Evolutionary conservation across 768 basidiomycete species (phyloP), one percentile per base, ranked within the genome.

Genomic region (Russula brevipes): DNA sequence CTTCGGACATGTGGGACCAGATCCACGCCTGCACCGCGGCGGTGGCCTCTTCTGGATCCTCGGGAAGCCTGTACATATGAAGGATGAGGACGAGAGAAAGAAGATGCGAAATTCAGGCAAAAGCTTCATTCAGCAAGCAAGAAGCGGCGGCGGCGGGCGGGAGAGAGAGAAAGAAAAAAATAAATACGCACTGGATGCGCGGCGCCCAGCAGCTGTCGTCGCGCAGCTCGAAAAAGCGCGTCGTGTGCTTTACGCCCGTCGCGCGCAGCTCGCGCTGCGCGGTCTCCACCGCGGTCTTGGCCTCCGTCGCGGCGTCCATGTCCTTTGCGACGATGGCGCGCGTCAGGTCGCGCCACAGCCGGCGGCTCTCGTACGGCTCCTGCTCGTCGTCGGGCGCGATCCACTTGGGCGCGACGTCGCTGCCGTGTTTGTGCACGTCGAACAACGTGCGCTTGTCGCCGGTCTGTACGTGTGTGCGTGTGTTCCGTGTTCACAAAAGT

Each of bases 261-360:
- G 81, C 84, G 44, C 91, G 85, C 59, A 82, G 74, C 69, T 97
- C 94, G 53, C 97, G 81, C 76, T 98, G 95, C 31, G 85, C 85
- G 66, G 96, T 94, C 76, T 99, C 97, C 0, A 99, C 91, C 12
- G 81, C 80, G 2, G 84, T 83, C 80, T 99, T 99, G 53, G 93
- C 91, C 33, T 82, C 83, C 4, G 94, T 97, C 30, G 97, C 97
- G 11, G 84, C 87, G 69, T 95, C 92, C 93, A 98, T 96, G 73
- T 99, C 94, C 71, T 88, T 91, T 38, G 79, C 79, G 36, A 80
- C 72, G 74, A 99, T 98, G 19, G 96, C 97, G 17, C 80, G 77
- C 31, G 97, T 98, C 47, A 99, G 76, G 51, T 85, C 80, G 44
- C 78, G 71, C 97, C 97, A 99, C 57, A 98, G 75, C 69, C 89